Evolutionary conservation across 2,329 filamentous ascomycete genomes (phyloP), one percentile per base, ranked within the genome.

Genomic region (Fusarium napiforme): DNA sequence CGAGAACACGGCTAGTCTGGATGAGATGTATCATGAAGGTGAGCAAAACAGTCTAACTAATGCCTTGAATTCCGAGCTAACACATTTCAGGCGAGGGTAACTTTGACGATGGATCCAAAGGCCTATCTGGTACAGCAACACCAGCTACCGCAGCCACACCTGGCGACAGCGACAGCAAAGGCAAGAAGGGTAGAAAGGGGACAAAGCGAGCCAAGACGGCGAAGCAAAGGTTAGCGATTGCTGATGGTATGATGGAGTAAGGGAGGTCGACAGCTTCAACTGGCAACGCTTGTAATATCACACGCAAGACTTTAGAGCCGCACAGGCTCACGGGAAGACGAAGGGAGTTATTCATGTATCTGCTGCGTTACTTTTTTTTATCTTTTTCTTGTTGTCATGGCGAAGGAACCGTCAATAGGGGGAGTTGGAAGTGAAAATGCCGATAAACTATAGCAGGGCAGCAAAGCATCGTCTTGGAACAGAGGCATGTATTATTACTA

Each of bases 21-120:
- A 98, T 82, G 96, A 98, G 80, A 95, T 99, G 93, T 99, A 99
- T 84, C 96, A 99, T 82, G 96, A 99, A 88, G 96, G 96, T 97
- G 82, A 91, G 93, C 85, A 57, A 18, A 4, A 9, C 32, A 52
- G 37, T n/a, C 26, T 9, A 26, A 15, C 1, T 23, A 9, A 14
- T 69, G 12, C 10, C 23, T n/a, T 21, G 42, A 10, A 34, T 32
- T 37, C 16, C 12, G 56, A 59, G 45, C 78, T 83, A 78, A 83
- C 74, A 61, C 18, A 43, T 50, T 9, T 60, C 79, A 98, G 96
- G 96, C 78, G 96, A 99, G 87, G 96, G 96, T 68, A 91, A 97
- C 81, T 99, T 99, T 83, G 96, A 98, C 77, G 95, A 97, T 81
- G 88, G 87, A 77, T 93, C 92, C 75, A 96, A 97, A 79, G 77